Evolutionary conservation across 495 filamentous ascomycete species (phyloP).

Genomic region (Neurospora sp.): DNA sequence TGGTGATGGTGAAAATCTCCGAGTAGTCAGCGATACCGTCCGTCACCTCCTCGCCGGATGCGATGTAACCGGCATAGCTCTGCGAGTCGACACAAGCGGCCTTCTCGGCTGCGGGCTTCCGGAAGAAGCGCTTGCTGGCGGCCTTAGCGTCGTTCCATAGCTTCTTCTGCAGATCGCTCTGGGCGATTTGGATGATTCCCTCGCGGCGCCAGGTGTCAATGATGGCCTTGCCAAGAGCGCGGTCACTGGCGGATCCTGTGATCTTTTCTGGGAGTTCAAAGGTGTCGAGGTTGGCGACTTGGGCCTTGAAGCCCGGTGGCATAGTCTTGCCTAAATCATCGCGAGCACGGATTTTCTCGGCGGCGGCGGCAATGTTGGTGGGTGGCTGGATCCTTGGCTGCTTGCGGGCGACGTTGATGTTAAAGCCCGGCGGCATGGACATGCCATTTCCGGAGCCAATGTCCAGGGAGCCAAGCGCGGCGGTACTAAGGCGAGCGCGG

Average conservation of each 20-base stretch:
- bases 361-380: neutral
- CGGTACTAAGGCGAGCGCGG: constrained; percentile 10
- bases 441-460: neutral
- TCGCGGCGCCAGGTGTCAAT: constrained; percentile 30
- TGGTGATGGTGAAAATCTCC: constrained; percentile 39
- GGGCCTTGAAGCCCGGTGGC: constrained; percentile 28
- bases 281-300: constrained; percentile 22
- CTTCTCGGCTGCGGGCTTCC: constrained; percentile 21
- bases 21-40: constrained; percentile 37
- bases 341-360: neutral
- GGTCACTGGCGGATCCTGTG: constrained; percentile 15
- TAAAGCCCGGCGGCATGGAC: constrained; percentile 13
- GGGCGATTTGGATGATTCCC: constrained; percentile 35
- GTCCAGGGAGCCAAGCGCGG: neutral
- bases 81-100: constrained; percentile 32
- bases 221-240: constrained; percentile 24
- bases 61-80: constrained; percentile 38
- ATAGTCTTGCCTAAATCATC: constrained; percentile 13
- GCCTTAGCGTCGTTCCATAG: constrained; percentile 19
- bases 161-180: constrained; percentile 15
- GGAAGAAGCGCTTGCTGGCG: constrained; percentile 30
- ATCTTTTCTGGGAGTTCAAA: constrained; percentile 26
- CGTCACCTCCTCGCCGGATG: constrained; percentile 39
- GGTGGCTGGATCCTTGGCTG: neutral
- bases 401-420: constrained; percentile 5